Evolutionary conservation across 2,329 filamentous ascomycete genomes (phyloP).

Genomic region (Nothopassalora personata): DNA sequence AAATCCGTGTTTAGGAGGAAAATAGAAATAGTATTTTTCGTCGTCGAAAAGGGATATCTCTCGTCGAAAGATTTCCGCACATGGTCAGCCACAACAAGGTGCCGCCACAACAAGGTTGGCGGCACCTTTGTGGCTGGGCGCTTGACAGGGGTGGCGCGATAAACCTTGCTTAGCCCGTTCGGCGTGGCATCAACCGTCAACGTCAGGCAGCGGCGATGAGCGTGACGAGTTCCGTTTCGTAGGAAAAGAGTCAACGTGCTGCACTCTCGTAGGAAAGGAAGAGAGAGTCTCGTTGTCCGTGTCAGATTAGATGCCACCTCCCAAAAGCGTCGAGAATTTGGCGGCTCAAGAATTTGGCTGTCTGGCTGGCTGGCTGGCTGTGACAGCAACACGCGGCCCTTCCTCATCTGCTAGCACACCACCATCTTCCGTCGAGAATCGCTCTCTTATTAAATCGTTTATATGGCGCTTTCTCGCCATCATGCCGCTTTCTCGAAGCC

Average conservation of each 20-base stretch:
- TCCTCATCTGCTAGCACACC: no score
- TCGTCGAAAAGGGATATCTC: neutral
- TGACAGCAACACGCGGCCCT: neutral
- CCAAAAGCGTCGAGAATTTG: no score
- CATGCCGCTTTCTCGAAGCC: constrained; percentile 23
- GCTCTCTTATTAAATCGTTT: no score
- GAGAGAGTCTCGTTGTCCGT: no score
- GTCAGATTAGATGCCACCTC: no score
- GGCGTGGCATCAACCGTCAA: neutral
- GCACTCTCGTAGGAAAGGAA: no score
- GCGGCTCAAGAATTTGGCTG: no score
- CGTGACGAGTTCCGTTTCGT: neutral
- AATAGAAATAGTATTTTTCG: no score
- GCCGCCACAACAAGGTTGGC: neutral
- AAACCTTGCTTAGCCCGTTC: neutral
- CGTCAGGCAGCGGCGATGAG: constrained; percentile 1
- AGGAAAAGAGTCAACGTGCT: neutral
- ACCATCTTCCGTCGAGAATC: no score
- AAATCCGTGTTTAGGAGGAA: no score
- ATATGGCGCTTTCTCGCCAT: constrained; percentile 30
- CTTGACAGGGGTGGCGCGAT: neutral
- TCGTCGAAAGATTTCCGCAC: neutral
- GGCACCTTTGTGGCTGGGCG: no score
- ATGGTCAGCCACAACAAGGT: neutral
- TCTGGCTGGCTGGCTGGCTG: no score